Evolutionary conservation across 1,284 basidiomycete genomes (phyloP).

Genomic region (Chiua sp.): DNA sequence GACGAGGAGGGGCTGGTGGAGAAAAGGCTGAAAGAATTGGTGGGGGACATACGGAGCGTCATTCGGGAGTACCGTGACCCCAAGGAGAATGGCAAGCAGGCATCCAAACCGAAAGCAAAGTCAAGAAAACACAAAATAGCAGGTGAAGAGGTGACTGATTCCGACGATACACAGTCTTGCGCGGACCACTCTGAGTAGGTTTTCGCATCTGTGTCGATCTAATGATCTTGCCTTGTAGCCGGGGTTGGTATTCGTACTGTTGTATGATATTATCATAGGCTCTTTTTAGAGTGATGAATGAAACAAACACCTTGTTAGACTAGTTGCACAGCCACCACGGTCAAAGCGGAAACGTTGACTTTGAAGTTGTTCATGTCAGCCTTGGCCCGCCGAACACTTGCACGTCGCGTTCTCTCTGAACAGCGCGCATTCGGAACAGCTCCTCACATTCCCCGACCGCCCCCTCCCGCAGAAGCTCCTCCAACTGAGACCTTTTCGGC

Average conservation of each 20-base stretch:
- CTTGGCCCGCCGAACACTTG: conserved; percentile 15
- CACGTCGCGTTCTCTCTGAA: conserved; percentile 7
- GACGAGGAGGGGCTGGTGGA: not conserved
- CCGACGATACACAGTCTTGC: conserved; percentile 14
- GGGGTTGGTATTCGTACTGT: too few species aligned
- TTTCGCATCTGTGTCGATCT: not conserved
- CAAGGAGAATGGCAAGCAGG: conserved; percentile 4
- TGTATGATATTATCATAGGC: too few species aligned
- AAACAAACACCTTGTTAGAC: too few species aligned
- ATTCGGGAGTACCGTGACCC: conserved; percentile 19
- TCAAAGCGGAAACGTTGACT: not conserved
- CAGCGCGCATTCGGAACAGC: conserved; percentile 20
- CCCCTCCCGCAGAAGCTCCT: conserved; percentile 28
- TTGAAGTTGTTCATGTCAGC: conserved; percentile 17
- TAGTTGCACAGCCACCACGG: conserved; percentile 11
- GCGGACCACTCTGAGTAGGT: conserved; percentile 5
- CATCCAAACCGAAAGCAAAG: conserved; percentile 6
- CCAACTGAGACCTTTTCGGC: conserved; percentile 35
- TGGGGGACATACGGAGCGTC: conserved; percentile 15
- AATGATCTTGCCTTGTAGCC: too few species aligned
- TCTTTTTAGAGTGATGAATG: too few species aligned
- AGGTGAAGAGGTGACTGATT: conserved; percentile 1
- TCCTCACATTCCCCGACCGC: conserved; percentile 29
- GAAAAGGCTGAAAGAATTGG: conserved; percentile 15
- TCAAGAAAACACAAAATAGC: conserved; percentile 11